Percentiles rank a stretch among this genome's conserved stretches.
Evolutionary conservation across 768 basidiomycete genomes (phyloP).

Genomic region (Suillus variegatus): DNA sequence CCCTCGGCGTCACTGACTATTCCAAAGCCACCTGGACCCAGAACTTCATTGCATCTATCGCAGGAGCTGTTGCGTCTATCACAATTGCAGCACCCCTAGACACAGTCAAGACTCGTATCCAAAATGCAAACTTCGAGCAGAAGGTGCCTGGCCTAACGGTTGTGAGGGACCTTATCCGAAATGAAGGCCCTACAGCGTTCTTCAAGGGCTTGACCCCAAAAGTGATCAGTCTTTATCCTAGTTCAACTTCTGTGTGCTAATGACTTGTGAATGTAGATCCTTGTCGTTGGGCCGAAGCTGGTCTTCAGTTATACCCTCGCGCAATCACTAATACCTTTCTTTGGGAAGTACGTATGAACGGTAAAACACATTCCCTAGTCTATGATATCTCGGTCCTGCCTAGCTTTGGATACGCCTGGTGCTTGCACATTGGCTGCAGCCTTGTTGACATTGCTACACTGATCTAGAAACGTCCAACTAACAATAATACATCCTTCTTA

Average conservation of each 20-base stretch:
- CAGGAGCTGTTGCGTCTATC: slow-evolving; percentile 93
- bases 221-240: slow-evolving; percentile 41
- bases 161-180: slow-evolving; percentile 80
- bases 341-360: slow-evolving; percentile 75
- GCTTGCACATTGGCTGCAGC: too few relatives aligned
- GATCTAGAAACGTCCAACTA: neutral
- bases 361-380: neutral
- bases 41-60: slow-evolving; percentile 95
- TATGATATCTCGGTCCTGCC: neutral
- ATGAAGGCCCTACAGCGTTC: slow-evolving; percentile 82
- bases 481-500: neutral
- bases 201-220: slow-evolving; percentile 99
- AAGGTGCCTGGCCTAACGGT: slow-evolving; percentile 82
- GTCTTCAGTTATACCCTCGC: slow-evolving; percentile 98
- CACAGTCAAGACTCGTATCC: slow-evolving; percentile 95
- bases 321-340: slow-evolving; percentile 92
- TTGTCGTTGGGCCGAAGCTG: slow-evolving; percentile 96
- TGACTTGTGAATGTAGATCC: slow-evolving; percentile 59
- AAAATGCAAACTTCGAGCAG: slow-evolving; percentile 95
- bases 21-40: slow-evolving; percentile 95
- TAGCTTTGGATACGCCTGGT: neutral
- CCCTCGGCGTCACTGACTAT: slow-evolving; percentile 87
- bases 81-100: slow-evolving; percentile 96
- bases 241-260: slow-evolving; percentile 24
- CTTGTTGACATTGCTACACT: neutral